Evolutionary conservation across 2,329 filamentous ascomycete species (phyloP).

Genomic region (Alternaria conjuncta): DNA sequence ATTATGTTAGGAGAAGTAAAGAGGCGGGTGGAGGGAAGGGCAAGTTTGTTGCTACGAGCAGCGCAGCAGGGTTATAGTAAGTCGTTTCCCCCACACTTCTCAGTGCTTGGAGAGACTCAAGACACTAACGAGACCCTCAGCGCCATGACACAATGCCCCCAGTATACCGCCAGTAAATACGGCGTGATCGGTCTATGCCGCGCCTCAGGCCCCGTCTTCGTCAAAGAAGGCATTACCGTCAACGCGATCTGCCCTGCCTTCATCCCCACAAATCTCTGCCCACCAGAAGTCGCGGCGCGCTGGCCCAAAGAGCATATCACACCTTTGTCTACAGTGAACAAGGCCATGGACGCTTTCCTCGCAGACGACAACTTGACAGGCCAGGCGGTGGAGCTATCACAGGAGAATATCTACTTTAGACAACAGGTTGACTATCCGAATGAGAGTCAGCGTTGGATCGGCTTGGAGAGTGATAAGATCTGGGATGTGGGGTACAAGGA

Average conservation of each 20-base stretch:
- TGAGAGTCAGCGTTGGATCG: conserved; percentile 51
- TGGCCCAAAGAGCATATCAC: conserved; percentile 52
- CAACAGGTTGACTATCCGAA: conserved; percentile 48
- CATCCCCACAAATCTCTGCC: conserved; percentile 49
- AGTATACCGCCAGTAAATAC: conserved; percentile 54
- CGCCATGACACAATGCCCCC: conserved; percentile 43
- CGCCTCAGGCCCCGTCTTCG: conserved; percentile 42
- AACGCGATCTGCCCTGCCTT: conserved; percentile 52
- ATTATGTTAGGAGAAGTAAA: conserved; percentile 50
- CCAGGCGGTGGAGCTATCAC: conserved; percentile 50
- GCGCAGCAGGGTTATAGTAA: conserved; percentile 47
- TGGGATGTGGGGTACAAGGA: conserved; percentile 44
- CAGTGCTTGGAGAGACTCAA: background rate
- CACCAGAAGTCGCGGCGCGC: conserved; percentile 44
- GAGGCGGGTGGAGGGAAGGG: conserved; percentile 43
- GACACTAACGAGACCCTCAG: background rate
- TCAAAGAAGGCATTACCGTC: conserved; percentile 45
- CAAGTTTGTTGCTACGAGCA: conserved; percentile 51
- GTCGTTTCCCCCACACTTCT: conserved; percentile 1
- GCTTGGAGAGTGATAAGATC: conserved; percentile 33
- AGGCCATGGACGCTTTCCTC: conserved; percentile 49
- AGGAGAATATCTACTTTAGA: conserved; percentile 52
- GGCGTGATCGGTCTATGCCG: conserved; percentile 51
- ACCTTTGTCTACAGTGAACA: conserved; percentile 49
- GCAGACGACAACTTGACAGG: conserved; percentile 46